These are phyloP conservation scores for Venturia effusa DNA, from an alignment of 2,329 filamentous ascomycete species.

Conservation along the genomic window DNA sequence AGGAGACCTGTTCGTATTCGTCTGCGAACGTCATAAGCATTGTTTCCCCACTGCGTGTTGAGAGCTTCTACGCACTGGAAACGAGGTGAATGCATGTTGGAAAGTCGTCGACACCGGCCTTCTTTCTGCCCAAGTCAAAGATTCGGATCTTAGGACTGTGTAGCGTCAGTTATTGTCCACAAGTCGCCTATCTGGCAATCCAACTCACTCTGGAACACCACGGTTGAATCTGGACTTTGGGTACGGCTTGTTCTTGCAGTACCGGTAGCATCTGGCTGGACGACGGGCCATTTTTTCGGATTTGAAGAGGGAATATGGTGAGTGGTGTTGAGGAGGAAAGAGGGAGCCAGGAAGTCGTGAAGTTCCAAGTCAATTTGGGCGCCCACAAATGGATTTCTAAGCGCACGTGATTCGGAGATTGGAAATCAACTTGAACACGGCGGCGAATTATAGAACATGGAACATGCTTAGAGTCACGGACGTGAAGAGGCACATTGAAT, in stretches of 20 bases:
- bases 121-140: conserved; percentile 98
- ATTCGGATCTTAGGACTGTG: conserved; percentile 70
- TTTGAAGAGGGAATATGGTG: conserved; percentile 38
- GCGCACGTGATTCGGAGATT: conserved; percentile 1
- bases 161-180: conserved; percentile 15
- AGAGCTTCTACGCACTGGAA: conserved; percentile 44
- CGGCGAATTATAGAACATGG: not conserved
- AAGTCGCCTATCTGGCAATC: not conserved
- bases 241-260: conserved; percentile 94
- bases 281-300: conserved; percentile 76
- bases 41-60: conserved; percentile 63
- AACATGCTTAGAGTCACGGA: not conserved
- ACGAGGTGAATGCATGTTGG: conserved; percentile 95
- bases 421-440: not conserved
- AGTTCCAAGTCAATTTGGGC: not conserved
- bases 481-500: not conserved
- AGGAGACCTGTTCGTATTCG: conserved; percentile 99
- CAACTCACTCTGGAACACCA: conserved; percentile 58
- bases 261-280: conserved; percentile 98
- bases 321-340: conserved; percentile 15
- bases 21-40: conserved; percentile 27
- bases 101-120: conserved; percentile 98
- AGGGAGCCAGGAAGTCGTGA: conserved; percentile 13
- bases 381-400: conserved; percentile 2
- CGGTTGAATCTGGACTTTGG: conserved; percentile 99